These are phyloP conservation scores for Cercophora sp. DNA, from an alignment of 495 filamentous ascomycete genomes.

Conservation along the genomic window DNA sequence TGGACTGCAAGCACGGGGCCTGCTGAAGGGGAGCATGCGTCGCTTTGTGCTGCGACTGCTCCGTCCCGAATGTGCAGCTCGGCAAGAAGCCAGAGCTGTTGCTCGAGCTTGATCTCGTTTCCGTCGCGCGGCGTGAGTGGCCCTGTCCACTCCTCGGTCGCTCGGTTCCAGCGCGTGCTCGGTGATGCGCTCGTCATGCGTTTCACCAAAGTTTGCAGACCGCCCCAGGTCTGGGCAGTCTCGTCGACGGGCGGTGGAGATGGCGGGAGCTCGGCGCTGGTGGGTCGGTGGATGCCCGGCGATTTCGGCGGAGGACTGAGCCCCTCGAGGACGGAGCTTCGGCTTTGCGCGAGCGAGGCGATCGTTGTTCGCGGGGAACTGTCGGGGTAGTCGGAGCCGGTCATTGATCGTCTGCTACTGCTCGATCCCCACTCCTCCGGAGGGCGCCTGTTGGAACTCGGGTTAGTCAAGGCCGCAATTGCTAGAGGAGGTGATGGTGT, in stretches of 20 bases:
- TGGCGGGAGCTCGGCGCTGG: too few species aligned
- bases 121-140: not conserved
- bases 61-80: too few species aligned
- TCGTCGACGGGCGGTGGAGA: not conserved
- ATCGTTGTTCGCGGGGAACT: constrained; percentile 3
- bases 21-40: not conserved
- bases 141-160: not conserved
- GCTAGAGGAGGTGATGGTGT: too few species aligned
- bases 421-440: not conserved
- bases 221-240: not conserved
- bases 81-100: constrained; percentile 2
- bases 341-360: constrained; percentile 1
- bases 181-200: not conserved
- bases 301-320: constrained; percentile 4
- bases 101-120: not conserved
- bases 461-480: too few species aligned
- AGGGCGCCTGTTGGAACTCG: too few species aligned
- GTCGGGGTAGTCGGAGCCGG: not conserved
- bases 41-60: too few species aligned
- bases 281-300: too few species aligned
- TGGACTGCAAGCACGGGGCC: constrained; percentile 3
- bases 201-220: not conserved
- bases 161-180: not conserved
- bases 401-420: constrained; percentile 2
- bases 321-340: constrained; percentile 2